These are phyloP conservation scores for Trametes cingulata DNA, from an alignment of 768 basidiomycete genomes.

Conservation along the genomic window DNA sequence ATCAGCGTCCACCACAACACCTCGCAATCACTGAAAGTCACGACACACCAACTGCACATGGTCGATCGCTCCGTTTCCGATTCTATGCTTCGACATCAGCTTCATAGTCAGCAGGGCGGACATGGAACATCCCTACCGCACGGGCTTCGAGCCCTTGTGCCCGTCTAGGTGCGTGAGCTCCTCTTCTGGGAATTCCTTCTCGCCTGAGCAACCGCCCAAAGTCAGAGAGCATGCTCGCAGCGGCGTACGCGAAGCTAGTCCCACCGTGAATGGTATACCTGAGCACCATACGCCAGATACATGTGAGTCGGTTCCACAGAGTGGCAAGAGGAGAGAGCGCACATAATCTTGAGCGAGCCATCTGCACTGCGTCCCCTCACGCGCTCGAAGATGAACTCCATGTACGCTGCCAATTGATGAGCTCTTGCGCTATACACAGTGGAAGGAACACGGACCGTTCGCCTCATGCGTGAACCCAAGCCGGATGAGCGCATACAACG, in stretches of 20 bases:
- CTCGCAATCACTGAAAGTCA: background rate
- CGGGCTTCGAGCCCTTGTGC: conserved; percentile 82
- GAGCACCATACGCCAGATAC: too few relatives aligned
- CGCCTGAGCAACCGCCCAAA: conserved; percentile 34
- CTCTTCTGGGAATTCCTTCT: conserved; percentile 76
- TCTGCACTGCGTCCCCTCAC: conserved; percentile 83
- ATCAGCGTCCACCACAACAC: background rate
- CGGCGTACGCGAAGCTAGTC: background rate
- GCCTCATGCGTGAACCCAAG: conserved; percentile 95
- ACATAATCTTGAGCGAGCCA: conserved; percentile 94
- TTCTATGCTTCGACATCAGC: conserved; percentile 38
- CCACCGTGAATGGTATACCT: conserved; percentile 88
- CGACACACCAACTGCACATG: conserved; percentile 77
- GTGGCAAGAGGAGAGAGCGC: too few relatives aligned
- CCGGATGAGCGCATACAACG: conserved; percentile 90
- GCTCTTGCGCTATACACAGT: background rate
- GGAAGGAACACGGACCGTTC: conserved; percentile 52
- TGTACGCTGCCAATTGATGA: conserved; percentile 55
- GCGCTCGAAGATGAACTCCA: conserved; percentile 89
- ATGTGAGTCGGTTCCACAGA: too few relatives aligned
- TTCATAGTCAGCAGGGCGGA: background rate
- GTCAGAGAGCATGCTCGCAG: too few relatives aligned
- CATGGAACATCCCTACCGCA: conserved; percentile 45
- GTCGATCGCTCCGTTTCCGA: conserved; percentile 95
- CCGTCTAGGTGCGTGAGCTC: conserved; percentile 88